A percentile compares a stretch with the other conserved stretches of the same genome.
phyloP scores from a whole-genome alignment of 2,329 filamentous ascomycete species.

The Fusarium kyushuense region DNA sequence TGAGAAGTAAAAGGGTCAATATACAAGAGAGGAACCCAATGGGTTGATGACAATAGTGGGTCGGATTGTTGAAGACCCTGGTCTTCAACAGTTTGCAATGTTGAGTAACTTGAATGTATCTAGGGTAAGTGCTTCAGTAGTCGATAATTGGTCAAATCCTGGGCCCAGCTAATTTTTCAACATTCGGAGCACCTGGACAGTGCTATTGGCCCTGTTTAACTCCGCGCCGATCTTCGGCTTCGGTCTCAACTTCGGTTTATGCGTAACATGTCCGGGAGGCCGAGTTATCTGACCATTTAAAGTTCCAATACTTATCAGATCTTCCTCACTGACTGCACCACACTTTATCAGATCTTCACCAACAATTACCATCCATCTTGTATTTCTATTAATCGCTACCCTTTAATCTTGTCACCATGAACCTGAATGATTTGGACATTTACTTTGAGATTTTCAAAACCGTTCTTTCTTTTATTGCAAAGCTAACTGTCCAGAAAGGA shows the following conservation, averaged over 20 bases:
- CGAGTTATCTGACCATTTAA: not conserved
- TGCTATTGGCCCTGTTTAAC: no score
- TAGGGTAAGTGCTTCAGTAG: no score
- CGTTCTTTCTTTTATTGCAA: not conserved
- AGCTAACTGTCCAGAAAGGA: not conserved
- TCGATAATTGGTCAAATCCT: no score
- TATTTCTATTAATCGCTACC: not conserved
- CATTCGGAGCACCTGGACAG: no score
- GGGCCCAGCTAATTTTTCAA: no score
- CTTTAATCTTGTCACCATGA: not conserved
- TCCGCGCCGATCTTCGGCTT: not conserved
- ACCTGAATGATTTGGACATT: not conserved
- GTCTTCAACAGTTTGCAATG: no score
- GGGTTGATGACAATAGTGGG: no score
- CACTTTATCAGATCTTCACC: not conserved
- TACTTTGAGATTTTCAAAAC: conserved; percentile 21
- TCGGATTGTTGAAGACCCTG: no score
- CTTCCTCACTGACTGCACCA: no score
- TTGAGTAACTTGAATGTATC: no score
- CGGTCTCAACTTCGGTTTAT: not conserved
- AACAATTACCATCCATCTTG: rapidly evolving
- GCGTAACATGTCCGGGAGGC: not conserved
- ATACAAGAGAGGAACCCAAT: no score
- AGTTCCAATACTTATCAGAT: not conserved
- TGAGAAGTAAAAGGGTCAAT: no score